A percentile compares a stretch with the other conserved stretches of the same genome.
Evolutionary conservation across 495 filamentous ascomycete genomes (phyloP).

Genomic region (Penicillium cataractarum): DNA sequence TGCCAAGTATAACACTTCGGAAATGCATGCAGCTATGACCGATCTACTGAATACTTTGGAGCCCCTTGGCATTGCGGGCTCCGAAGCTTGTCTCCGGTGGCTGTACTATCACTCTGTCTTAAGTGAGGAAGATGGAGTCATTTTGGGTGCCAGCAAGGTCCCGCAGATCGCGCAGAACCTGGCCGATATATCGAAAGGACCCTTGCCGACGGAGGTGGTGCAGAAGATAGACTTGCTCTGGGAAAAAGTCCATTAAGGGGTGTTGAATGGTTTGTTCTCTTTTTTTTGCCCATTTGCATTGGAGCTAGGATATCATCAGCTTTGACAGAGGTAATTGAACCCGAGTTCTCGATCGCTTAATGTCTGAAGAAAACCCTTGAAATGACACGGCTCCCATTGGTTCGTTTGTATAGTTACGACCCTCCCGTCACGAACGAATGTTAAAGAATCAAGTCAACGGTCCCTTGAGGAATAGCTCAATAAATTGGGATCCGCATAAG

Average conservation of each 20-base stretch:
- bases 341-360: not conserved
- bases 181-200: conserved; percentile 30
- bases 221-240: conserved; percentile 18
- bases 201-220: conserved; percentile 32
- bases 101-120: conserved; percentile 37
- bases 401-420: not conserved
- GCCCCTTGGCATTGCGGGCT: conserved; percentile 23
- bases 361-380: not conserved
- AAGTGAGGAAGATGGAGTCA: conserved; percentile 35
- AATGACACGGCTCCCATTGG: not conserved
- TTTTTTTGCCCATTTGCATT: not conserved
- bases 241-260: not conserved
- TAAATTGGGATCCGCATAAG: conserved; percentile 8
- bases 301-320: not conserved
- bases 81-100: conserved; percentile 40
- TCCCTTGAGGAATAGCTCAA: conserved; percentile 1
- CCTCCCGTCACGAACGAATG: not conserved
- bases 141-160: conserved; percentile 39
- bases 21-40: conserved; percentile 28
- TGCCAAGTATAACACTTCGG: conserved; percentile 25
- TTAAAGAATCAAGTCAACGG: not conserved
- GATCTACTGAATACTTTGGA: conserved; percentile 17
- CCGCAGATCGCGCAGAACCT: conserved; percentile 35
- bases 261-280: not conserved
- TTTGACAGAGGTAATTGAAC: not conserved